Evolutionary conservation across 805 yeast species (phyloP), one percentile per base, ranked within the genome.

Genomic region (Saccharomycopsis microspora): DNA sequence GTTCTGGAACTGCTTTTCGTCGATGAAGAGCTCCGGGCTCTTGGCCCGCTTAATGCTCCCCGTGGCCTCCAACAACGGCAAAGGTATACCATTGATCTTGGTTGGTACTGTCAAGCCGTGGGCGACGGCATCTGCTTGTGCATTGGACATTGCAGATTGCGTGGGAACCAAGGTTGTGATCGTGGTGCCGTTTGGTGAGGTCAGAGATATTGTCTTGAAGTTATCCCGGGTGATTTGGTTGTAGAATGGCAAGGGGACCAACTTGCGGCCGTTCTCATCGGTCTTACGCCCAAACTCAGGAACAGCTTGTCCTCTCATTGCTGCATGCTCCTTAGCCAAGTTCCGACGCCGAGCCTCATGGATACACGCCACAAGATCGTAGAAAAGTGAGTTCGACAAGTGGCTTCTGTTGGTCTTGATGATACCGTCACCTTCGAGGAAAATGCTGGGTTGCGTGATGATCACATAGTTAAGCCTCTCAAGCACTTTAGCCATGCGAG

Each of bases 161-260:
- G 95, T 86, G 2, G 96, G 96, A 1, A 86, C 89, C 54, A 88
- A 71, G 0, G 89, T 87, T 0, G 96, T 88, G 28, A 87, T 74
- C 0, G 96, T 85, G 0, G 96, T 88, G 47, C 97, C 97, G 55
- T 85, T 85, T 1, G 96, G 95, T 0, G 95, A 83, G 0, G 95
- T 88, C 2, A 86, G 79, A 1, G 88, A 82, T 32, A 84, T 78
- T 0, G 96, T 82, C 44, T 82, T 82, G 66, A 86, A 88, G 61
- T 86, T 90, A 61, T 88, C 96, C 56, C 79, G 81, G 32, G 89
- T 83, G 58, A 88, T 88, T 62, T 88, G 96, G 59, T 85, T 85
- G 64, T 87, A 88, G 58, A 88, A 83, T 5, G 97, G 96, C 41
- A 88, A 66, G 6, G 97, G 96, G 27, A 74, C 74, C 5, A 82